phyloP scores from a whole-genome alignment of 2,329 filamentous ascomycete species.

The Trichoderma atroviride region DNA sequence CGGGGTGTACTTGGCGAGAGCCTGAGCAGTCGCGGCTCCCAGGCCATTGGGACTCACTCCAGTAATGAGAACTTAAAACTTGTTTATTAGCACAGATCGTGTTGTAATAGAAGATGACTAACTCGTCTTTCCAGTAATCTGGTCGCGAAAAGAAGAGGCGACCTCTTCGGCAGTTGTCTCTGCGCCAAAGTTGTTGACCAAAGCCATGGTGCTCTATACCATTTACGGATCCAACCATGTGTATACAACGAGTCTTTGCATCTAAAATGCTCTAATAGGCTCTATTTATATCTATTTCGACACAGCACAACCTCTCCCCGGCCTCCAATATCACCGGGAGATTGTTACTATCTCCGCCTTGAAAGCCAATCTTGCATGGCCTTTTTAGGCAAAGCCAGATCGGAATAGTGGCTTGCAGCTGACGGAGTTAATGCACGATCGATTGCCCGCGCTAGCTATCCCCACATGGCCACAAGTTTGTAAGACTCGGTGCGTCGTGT shows the following conservation, averaged over 20 bases:
- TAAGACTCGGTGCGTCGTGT: background rate
- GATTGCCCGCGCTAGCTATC: conserved; percentile 7
- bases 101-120: background rate
- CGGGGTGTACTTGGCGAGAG: conserved; percentile 16
- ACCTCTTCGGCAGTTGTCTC: conserved; percentile 21
- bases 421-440: conserved; percentile 24
- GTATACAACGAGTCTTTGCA: background rate
- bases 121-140: conserved; percentile 16
- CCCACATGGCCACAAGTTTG: background rate
- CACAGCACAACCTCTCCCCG: background rate
- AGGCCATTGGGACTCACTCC: conserved; percentile 25
- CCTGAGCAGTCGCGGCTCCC: conserved; percentile 8
- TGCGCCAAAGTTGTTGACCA: background rate
- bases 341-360: background rate
- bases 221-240: background rate
- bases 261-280: background rate
- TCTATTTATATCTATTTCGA: background rate
- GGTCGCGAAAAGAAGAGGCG: background rate
- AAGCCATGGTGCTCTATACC: background rate
- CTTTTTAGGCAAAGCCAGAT: conserved; percentile 14
- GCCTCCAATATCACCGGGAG: background rate
- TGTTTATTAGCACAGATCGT: background rate
- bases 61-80: conserved; percentile 21
- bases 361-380: conserved; percentile 21
- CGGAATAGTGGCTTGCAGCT: background rate